Conservation (phyloP, 805 yeast species). For the Candida koratica region DNA sequence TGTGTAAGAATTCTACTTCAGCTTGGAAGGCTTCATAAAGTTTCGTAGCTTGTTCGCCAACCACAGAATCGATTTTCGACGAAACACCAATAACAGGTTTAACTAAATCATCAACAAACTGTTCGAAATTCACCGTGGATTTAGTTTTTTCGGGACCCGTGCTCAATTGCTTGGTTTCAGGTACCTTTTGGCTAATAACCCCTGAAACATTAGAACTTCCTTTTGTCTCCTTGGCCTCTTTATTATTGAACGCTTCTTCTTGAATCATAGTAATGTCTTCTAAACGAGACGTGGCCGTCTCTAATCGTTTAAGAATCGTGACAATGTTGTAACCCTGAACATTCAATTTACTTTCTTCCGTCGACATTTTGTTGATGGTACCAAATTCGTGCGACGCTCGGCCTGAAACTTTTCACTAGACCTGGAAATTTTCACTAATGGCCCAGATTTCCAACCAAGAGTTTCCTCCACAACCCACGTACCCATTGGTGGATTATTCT, state of each 20-base stretch:
- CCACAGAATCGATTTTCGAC: slow-evolving; percentile 49
- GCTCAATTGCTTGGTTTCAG: neutral
- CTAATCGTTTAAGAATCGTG: slow-evolving; percentile 68
- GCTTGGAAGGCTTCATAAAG: slow-evolving; percentile 53
- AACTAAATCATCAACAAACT: slow-evolving; percentile 48
- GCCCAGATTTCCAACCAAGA: slow-evolving; percentile 18
- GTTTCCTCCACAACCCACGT: slow-evolving; percentile 40
- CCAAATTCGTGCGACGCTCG: slow-evolving; percentile 3
- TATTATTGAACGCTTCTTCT: slow-evolving; percentile 43
- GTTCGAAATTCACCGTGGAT: slow-evolving; percentile 51
- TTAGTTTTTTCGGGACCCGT: slow-evolving; percentile 27
- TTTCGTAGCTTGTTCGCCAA: slow-evolving; percentile 51
- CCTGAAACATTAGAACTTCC: neutral
- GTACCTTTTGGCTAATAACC: neutral
- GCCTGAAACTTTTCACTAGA: neutral
- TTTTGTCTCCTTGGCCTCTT: slow-evolving; percentile 5
- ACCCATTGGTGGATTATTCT: slow-evolving; percentile 40
- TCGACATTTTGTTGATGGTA: slow-evolving; percentile 20
- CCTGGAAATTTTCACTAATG: slow-evolving; percentile 9
- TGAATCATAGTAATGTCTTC: slow-evolving; percentile 85
- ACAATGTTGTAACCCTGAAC: slow-evolving; percentile 85
- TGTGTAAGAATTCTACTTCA: slow-evolving; percentile 56
- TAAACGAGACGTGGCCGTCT: slow-evolving; percentile 88
- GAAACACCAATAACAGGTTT: slow-evolving; percentile 59
- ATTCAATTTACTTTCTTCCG: slow-evolving; percentile 45